These are phyloP conservation scores for Beverwykella pulmonaria DNA, from an alignment of 495 filamentous ascomycete genomes.

Conservation along the genomic window DNA sequence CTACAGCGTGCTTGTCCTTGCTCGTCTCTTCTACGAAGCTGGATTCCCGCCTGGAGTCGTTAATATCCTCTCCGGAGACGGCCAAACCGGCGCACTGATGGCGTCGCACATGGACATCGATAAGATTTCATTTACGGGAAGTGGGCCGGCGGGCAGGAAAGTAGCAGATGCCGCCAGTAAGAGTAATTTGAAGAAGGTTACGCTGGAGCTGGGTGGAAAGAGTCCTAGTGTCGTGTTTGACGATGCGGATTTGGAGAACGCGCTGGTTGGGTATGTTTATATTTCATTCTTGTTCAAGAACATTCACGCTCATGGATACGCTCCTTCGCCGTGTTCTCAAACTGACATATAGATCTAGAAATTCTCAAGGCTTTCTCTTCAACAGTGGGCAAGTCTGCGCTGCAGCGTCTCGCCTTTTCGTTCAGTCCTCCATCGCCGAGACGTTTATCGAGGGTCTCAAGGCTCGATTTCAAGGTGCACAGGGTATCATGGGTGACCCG, in stretches of 20 bases:
- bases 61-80: constrained; percentile 60
- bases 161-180: constrained; percentile 41
- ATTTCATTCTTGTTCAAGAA: too few relatives aligned
- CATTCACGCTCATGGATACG: too few relatives aligned
- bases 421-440: constrained; percentile 54
- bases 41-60: constrained; percentile 56
- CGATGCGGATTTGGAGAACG: constrained; percentile 50
- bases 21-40: constrained; percentile 41
- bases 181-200: constrained; percentile 50
- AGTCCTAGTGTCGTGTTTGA: constrained; percentile 63
- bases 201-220: constrained; percentile 66
- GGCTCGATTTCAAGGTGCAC: constrained; percentile 54
- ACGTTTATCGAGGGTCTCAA: constrained; percentile 63
- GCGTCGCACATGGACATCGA: constrained; percentile 41
- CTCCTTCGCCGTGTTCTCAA: too few relatives aligned
- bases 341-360: constrained; percentile 47
- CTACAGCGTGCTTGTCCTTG: constrained; percentile 33
- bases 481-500: constrained; percentile 53
- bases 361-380: constrained; percentile 59
- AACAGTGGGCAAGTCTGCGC: constrained; percentile 62
- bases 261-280: constrained; percentile 12
- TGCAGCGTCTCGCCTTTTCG: constrained; percentile 62
- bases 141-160: constrained; percentile 43
- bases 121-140: constrained; percentile 46
- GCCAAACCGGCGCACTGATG: constrained; percentile 41